phyloP scores from a whole-genome alignment of 306 rosid species.

The Malus asiatica region DNA sequence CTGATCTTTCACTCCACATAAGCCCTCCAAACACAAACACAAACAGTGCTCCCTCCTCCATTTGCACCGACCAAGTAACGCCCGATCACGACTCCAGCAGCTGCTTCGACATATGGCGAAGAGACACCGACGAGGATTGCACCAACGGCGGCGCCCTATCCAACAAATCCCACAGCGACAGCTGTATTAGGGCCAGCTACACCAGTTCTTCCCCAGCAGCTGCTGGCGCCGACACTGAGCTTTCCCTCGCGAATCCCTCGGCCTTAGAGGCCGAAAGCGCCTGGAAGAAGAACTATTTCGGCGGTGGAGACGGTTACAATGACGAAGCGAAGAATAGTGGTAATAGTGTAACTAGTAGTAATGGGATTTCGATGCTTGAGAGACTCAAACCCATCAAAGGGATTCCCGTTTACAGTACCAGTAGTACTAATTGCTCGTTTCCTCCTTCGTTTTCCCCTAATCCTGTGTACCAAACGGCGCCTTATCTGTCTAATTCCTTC shows the following conservation, averaged over 20 bases:
- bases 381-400: conserved; percentile 51
- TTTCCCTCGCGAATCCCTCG: conserved; percentile 36
- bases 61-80: conserved; percentile 12
- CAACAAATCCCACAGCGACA: conserved; percentile 39
- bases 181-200: conserved; percentile 22
- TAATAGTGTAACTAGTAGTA: background rate
- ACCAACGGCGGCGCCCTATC: background rate
- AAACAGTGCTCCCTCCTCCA: conserved; percentile 44
- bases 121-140: conserved; percentile 4
- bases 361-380: conserved; percentile 22
- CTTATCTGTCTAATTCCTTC: conserved; percentile 16
- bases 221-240: conserved; percentile 21
- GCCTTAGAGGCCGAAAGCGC: conserved; percentile 42
- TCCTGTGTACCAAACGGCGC: conserved; percentile 11
- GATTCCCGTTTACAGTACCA: conserved; percentile 47
- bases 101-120: conserved; percentile 42
- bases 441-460: conserved; percentile 12
- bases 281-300: conserved; percentile 25
- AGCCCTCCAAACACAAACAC: conserved; percentile 42
- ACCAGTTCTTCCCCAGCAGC: background rate
- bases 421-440: conserved; percentile 13
- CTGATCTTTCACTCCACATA: conserved; percentile 83
- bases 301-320: background rate
- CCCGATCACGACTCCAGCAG: background rate
- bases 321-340: background rate